Evolutionary conservation across 306 rosid species (phyloP), one percentile per base, ranked within the genome.

Genomic region (Parietaria judaica): DNA sequence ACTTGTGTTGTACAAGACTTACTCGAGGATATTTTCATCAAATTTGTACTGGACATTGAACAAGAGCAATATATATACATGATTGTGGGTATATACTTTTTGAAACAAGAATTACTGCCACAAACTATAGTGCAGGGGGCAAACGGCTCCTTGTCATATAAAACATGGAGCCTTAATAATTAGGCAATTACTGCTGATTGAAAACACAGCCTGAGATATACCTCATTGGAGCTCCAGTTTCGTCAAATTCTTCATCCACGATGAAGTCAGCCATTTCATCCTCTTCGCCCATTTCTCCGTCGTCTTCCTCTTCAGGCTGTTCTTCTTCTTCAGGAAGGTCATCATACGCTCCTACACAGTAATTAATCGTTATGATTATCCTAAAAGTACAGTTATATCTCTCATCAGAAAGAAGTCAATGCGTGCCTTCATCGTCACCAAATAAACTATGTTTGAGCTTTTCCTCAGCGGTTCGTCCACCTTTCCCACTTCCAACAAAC

Each of bases 241-340:
- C 96, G 56, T 88, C 92, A 54, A 82, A 86, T 54, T 90, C 97
- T 70, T 91, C 98, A 38, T 88, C 96, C 58, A 88, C 98, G 44
- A 92, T 92, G 68, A 92, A 92, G 80, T 88, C 98, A 0, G 92
- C 98, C 98, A 92, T 92, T 72, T 91, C 98, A 80, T 92, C 98
- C 68, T 86, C 97, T 45, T 90, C 97, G 64, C 88, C 97, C 54
- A 89, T 83, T 76, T 86, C 96, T 17, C 76, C 98, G 60, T 88
- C 98, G 54, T 85, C 95, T 79, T 90, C 97, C 54, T 89, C 96
- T 73, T 88, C 98, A 35, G 72, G 83, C 39, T 74, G 94, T 67
- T 92, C 99, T 83, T 86, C 96, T 76, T 88, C 99, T 76, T 92
- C 99, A 14, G 69, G 96, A 67, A 88, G 79, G 62, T 88, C 99